Conservation (phyloP, 2,329 filamentous ascomycete species). For the Volutella citrinella region DNA sequence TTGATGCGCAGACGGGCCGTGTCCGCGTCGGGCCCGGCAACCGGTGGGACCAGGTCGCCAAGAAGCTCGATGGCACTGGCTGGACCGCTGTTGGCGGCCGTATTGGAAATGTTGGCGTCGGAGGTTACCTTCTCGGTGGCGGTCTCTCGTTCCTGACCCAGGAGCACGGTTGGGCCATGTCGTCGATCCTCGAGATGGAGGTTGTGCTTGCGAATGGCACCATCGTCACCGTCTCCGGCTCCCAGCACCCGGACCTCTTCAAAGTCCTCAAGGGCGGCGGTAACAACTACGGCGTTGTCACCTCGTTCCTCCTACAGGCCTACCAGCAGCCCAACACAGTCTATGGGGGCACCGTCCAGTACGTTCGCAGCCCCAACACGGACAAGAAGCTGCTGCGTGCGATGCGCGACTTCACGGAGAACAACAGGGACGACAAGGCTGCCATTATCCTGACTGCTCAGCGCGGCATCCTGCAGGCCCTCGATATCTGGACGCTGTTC, state of each 20-base stretch:
- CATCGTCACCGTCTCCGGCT: slow-evolving; percentile 42
- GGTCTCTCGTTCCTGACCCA: slow-evolving; percentile 50
- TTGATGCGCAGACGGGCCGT: slow-evolving; percentile 34
- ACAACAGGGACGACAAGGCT: slow-evolving; percentile 58
- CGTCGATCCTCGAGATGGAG: slow-evolving; percentile 46
- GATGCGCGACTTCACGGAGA: slow-evolving; percentile 52
- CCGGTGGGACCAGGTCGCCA: slow-evolving; percentile 40
- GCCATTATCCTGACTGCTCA: slow-evolving; percentile 57
- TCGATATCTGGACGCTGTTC: slow-evolving; percentile 57
- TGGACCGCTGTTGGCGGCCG: slow-evolving; percentile 43
- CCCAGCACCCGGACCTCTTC: slow-evolving; percentile 46
- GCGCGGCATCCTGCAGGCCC: slow-evolving; percentile 30
- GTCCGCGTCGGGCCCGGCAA: slow-evolving; percentile 45
- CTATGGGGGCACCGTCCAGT: slow-evolving; percentile 42
- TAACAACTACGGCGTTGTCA: slow-evolving; percentile 55
- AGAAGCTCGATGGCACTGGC: slow-evolving; percentile 38
- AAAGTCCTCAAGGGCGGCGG: slow-evolving; percentile 53
- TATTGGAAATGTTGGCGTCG: slow-evolving; percentile 45
- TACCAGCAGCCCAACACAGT: slow-evolving; percentile 35
- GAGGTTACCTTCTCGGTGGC: slow-evolving; percentile 51
- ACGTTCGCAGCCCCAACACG: slow-evolving; percentile 28
- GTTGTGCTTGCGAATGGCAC: slow-evolving; percentile 50
- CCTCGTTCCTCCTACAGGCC: slow-evolving; percentile 40
- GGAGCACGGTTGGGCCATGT: slow-evolving; percentile 49
- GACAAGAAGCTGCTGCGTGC: slow-evolving; percentile 40